A percentile compares a stretch with the other conserved stretches of the same genome.
Conservation (phyloP, 768 basidiomycete genomes). For the Floccularia luteovirens region DNA sequence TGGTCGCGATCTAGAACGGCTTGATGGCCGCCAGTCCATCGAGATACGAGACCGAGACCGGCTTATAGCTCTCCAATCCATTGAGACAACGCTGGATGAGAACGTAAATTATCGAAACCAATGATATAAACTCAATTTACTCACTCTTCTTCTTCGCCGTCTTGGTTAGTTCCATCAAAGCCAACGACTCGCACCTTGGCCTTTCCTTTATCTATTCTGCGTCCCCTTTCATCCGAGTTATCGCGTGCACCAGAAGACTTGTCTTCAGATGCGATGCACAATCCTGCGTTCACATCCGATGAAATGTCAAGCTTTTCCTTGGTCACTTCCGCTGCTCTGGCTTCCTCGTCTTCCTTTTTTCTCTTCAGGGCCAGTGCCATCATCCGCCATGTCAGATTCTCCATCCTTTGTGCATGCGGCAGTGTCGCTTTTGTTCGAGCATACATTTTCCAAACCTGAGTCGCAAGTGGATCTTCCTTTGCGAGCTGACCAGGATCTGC, state of each 20-base stretch:
- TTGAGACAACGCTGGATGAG: slow-evolving; percentile 46
- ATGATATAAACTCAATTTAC: slow-evolving; percentile 36
- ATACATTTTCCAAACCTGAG: slow-evolving; percentile 97
- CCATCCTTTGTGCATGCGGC: slow-evolving; percentile 93
- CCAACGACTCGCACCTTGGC: slow-evolving; percentile 71
- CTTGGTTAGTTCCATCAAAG: slow-evolving; percentile 72
- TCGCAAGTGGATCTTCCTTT: slow-evolving; percentile 84
- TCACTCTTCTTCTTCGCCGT: slow-evolving; percentile 66
- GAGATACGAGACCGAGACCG: slow-evolving; percentile 84
- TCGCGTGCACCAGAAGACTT: slow-evolving; percentile 12
- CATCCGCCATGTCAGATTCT: slow-evolving; percentile 98
- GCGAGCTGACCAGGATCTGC: slow-evolving; percentile 60
- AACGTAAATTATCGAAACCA: slow-evolving; percentile 8
- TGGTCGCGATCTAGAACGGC: slow-evolving; percentile 72
- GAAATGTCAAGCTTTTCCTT: slow-evolving; percentile 10
- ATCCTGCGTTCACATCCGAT: slow-evolving; percentile 8
- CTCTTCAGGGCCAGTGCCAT: slow-evolving; percentile 94
- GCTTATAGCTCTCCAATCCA: slow-evolving; percentile 94
- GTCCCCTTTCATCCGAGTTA: slow-evolving; percentile 50
- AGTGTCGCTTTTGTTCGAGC: slow-evolving; percentile 82
- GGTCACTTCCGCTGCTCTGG: slow-evolving; percentile 10
- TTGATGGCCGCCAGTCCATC: slow-evolving; percentile 85
- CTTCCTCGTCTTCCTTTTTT: slow-evolving; percentile 69
- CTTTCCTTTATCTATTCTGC: slow-evolving; percentile 77
- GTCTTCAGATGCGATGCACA: slow-evolving; percentile 12